Evolutionary conservation across 163 green algal genomes (phyloP), one percentile per base, ranked within the genome.

Genomic region (Volvox carteri): DNA sequence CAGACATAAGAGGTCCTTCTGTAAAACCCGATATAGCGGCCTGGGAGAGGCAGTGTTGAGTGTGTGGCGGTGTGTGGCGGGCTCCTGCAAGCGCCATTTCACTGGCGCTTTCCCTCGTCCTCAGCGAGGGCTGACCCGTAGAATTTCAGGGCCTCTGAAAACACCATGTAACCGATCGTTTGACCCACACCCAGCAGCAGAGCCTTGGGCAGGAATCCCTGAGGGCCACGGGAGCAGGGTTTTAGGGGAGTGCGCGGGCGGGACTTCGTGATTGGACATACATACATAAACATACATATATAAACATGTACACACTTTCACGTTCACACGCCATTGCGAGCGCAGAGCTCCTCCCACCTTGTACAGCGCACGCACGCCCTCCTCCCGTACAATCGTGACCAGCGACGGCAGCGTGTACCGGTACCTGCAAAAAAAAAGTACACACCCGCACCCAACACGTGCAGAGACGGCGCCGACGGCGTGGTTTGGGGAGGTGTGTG

Each of bases 141-240:
- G 41, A 86, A 86, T 39, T n/a, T 37, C 3, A 86, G 78, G 35
- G 78, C 78, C 56, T 86, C 78, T 5, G 39, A 65, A 41, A 86
- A 86, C 6, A 86, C 78, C 25, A 46, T 50, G 78, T 86, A 86
- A 39, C 78, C 78, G 4, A 86, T 86, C 4, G 78, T 86, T 41
- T 86, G 78, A 12, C 78, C 78, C 58, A 86, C 60, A 28, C 78
- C 78, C 39, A 86, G 78, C 41, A 86, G 58, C 60, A 86, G 60
- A 11, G 78, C 78, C 78, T 86, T 86, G 78, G 78, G 78, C 78
- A 86, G 78, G 78, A 86, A 86, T 25, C 78, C 78, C 78, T 85
- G n/a, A n/a, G n/a, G 74, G n/a, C 46, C 6, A 25, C 18, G 25
- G 60, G 18, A 62, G n/a, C n/a, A n/a, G n/a, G n/a, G n/a, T n/a